Evolutionary conservation across 2,329 filamentous ascomycete species (phyloP), one percentile per base, ranked within the genome.

Genomic region (Beauveria sp.): DNA sequence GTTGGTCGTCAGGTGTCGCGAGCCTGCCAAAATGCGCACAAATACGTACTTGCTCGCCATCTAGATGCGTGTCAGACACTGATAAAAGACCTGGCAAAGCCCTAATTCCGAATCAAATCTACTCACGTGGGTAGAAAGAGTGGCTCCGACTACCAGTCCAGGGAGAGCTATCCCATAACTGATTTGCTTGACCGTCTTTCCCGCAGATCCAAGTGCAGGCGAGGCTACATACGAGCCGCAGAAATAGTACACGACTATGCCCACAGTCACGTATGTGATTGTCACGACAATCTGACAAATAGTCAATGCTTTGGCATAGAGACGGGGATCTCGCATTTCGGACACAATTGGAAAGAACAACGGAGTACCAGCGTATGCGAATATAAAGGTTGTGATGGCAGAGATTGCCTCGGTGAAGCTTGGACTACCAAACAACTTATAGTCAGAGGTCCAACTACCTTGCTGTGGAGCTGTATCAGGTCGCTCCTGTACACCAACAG

Each of bases 211-310:
- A 5, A 81, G 71, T 1, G 77, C 77, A 0, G 78, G 79, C 0
- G 77, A 79, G 0, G 78, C 73, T 4, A 81, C 75, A 56, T 73
- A 77, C 0, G 74, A 75, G 1, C 79, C 78, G 63, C 76, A 79
- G 65, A 69, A 80, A 62, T 74, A 74, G 67, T 80, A 80, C 2
- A 81, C 73, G 0, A 79, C 73, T 3, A 71, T 63, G 9, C 69
- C 68, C 7, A 77, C 70, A 9, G 68, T 60, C 18, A 70, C 46
- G 54, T 75, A 76, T 8, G 70, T 71, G 10, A 69, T 46, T n/a
- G 72, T 66, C 1, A 42, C 18, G 16, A 42, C 14, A 16, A n/a
- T 42, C 3, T 42, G 40, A 7, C 40, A 42, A 9, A 42, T n/a
- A 1, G 40, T n/a, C 18, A 42, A 16, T 6, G 40, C 40, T 42